A percentile compares a stretch with the other conserved stretches of the same genome.
phyloP scores from a whole-genome alignment of 768 basidiomycete species.

The Russula vinacea region DNA sequence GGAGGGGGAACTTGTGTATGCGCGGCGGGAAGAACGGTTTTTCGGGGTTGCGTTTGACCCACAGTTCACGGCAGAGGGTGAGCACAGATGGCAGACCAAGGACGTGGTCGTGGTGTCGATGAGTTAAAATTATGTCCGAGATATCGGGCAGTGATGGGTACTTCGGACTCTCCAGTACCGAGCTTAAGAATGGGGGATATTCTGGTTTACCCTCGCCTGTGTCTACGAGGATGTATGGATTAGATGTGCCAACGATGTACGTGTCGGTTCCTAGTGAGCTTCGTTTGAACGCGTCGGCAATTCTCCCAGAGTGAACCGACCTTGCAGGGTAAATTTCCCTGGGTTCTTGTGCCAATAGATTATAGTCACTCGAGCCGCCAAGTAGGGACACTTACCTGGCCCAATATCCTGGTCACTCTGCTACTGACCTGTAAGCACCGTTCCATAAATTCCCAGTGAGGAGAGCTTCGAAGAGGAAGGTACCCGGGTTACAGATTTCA shows the following conservation, averaged over 20 bases:
- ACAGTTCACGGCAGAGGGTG: conserved; percentile 57
- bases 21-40: conserved; percentile 60
- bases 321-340: conserved; percentile 85
- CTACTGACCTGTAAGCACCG: conserved; percentile 54
- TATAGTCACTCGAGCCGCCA: background rate
- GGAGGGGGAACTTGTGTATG: conserved; percentile 67
- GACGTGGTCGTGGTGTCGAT: conserved; percentile 87
- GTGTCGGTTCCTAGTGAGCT: conserved; percentile 73
- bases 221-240: conserved; percentile 79
- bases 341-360: conserved; percentile 57
- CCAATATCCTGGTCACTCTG: conserved; percentile 64
- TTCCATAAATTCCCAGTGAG: conserved; percentile 3
- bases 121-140: conserved; percentile 89
- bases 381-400: conserved; percentile 52
- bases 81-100: conserved; percentile 74
- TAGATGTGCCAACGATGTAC: conserved; percentile 68
- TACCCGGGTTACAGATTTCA: conserved; percentile 56
- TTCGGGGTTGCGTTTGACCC: conserved; percentile 45
- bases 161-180: conserved; percentile 48
- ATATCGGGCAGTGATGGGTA: conserved; percentile 52
- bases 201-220: conserved; percentile 70
- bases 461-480: conserved; percentile 21
- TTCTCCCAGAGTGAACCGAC: conserved; percentile 37
- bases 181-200: conserved; percentile 65
- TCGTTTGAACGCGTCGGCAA: background rate